Evolutionary conservation across 345 rosid species (phyloP), one percentile per base, ranked within the genome.

Genomic region (Salix caprea): DNA sequence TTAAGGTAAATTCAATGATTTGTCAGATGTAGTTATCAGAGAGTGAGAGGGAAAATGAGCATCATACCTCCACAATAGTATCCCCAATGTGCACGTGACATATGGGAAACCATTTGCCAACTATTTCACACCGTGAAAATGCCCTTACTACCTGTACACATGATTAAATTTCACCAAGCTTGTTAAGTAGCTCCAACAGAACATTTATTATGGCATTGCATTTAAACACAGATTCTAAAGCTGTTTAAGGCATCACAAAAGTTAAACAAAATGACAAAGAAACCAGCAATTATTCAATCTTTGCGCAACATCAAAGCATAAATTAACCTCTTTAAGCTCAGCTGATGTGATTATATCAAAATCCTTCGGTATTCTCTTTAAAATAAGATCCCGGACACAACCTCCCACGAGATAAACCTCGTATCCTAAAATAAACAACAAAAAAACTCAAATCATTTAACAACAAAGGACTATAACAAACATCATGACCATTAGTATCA

Each of bases 321-420:
- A n/a, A 78, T 19, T 70, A 80, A 94, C 99, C 96, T 96, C 90
- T 78, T 70, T 87, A 76, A 96, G 97, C 78, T 94, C 87, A 50
- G 97, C 98, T 68, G 98, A 88, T 48, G 99, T 96, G 71, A 96
- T 80, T 62, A 96, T 79, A 81, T 96, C 97, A 19, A 94, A 96
- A 82, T 96, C 99, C 75, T 91, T 90, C 0, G 99, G 99, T 37
- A 79, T 87, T 82, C 91, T 80, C 82, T 90, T 89, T 79, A 96
- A 79, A 61, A 94, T 86, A 81, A 96, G 97, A 89, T 96, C 99
- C 70, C 99, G 85, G 48, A 96, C 97, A 72, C 98, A 92, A 13
- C 99, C 99, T 77, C 98, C 99, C 9, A 96, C 99, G 72, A 94
- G 97, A 81, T 94, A 92, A 71, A 90, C 99, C 72, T 89, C 91